A percentile compares a stretch with the other conserved stretches of the same genome.
phyloP scores from a whole-genome alignment of 2,329 filamentous ascomycete species.

The Coniella vitis region DNA sequence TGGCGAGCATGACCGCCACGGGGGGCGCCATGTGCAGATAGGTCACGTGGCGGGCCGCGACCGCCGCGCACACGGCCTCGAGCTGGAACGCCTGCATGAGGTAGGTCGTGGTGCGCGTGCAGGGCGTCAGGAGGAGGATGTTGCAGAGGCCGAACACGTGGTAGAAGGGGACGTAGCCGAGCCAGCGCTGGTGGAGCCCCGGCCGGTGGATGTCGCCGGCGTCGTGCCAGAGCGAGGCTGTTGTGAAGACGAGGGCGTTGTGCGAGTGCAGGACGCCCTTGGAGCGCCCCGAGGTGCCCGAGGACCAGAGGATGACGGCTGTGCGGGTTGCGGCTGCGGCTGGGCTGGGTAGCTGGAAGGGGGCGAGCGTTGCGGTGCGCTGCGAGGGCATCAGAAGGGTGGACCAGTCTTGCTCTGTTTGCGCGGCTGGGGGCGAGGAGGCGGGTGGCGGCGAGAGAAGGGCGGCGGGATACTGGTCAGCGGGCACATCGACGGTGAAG shows the following conservation, averaged over 20 bases:
- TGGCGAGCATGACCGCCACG: constrained; percentile 61
- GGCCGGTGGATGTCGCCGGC: constrained; percentile 34
- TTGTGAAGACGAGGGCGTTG: constrained; percentile 55
- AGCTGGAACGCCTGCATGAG: constrained; percentile 67
- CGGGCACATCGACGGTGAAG: constrained; percentile 44
- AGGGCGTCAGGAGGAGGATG: constrained; percentile 50
- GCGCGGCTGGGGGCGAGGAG: constrained; percentile 11
- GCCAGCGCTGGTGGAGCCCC: constrained; percentile 31
- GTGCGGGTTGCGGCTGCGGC: constrained; percentile 46
- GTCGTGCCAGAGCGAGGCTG: constrained; percentile 39
- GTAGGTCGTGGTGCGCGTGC: constrained; percentile 51
- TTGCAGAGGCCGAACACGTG: constrained; percentile 55
- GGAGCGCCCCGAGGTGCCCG: constrained; percentile 64
- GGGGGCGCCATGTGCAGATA: constrained; percentile 62
- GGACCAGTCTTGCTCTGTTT: constrained; percentile 51
- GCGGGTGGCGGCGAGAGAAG: background rate
- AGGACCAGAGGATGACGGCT: constrained; percentile 39
- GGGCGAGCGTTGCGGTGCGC: no score
- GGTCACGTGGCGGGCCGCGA: constrained; percentile 58
- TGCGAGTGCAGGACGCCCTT: constrained; percentile 72
- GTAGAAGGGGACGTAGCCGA: constrained; percentile 66
- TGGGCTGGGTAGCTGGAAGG: constrained; percentile 40
- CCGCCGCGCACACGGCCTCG: constrained; percentile 52
- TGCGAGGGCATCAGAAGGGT: constrained; percentile 36
- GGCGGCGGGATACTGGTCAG: constrained; percentile 27